Conservation (phyloP, 2,329 filamentous ascomycete genomes). For the Penicillium sp. region DNA sequence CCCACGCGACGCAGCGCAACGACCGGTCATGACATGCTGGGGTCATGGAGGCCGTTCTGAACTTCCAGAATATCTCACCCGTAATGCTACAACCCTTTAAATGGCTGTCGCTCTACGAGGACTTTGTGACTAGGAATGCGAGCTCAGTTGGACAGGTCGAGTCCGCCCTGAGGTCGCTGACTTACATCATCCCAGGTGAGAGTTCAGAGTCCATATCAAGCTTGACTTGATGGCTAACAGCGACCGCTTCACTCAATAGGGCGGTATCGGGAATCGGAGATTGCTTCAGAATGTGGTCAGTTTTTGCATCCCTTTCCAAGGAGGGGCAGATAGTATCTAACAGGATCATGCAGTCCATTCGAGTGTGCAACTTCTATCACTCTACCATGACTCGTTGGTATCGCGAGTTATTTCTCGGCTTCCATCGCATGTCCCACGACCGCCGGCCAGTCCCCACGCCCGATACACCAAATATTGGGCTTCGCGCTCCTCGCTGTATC, state of each 20-base stretch:
- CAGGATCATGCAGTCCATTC: conserved; percentile 62
- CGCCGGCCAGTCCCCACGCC: conserved; percentile 56
- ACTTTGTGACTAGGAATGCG: conserved; percentile 93
- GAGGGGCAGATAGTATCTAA: conserved; percentile 21
- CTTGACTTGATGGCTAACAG: background rate
- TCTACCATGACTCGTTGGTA: conserved; percentile 90
- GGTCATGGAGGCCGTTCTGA: conserved; percentile 35
- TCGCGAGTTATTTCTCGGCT: conserved; percentile 60
- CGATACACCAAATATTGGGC: conserved; percentile 65
- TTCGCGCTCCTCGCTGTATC: conserved; percentile 66
- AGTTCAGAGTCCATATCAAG: background rate
- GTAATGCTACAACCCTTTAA: conserved; percentile 39
- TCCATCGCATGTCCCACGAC: conserved; percentile 50
- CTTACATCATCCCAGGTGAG: conserved; percentile 84
- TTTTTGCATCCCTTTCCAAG: conserved; percentile 17
- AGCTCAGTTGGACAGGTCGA: conserved; percentile 94
- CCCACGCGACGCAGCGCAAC: conserved; percentile 11
- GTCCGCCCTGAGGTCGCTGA: conserved; percentile 84
- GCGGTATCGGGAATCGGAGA: conserved; percentile 70
- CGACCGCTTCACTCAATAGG: conserved; percentile 24
- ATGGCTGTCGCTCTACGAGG: conserved; percentile 46
- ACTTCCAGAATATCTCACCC: conserved; percentile 28
- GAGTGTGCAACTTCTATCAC: conserved; percentile 79
- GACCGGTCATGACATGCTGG: conserved; percentile 7
- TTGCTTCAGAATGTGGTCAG: conserved; percentile 81